A percentile compares a stretch with the other conserved stretches of the same genome.
Conservation (phyloP, 2,329 filamentous ascomycete genomes). For the Coleophoma cylindrospora region DNA sequence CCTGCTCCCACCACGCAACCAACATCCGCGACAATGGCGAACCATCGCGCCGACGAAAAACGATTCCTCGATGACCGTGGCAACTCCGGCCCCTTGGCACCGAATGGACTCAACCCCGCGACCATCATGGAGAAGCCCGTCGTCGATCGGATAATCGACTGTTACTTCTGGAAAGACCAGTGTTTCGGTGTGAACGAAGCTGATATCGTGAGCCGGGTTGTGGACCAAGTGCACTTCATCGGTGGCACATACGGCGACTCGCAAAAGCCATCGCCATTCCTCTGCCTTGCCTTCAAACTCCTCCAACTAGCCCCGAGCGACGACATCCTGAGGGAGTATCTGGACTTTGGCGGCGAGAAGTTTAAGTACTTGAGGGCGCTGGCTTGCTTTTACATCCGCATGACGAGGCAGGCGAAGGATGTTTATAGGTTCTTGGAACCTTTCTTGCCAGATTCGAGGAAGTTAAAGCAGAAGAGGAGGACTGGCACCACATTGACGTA, state of each 20-base stretch:
- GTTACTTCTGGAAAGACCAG: slow-evolving; percentile 98
- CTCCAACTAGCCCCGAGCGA: slow-evolving; percentile 80
- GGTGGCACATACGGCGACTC: slow-evolving; percentile 82
- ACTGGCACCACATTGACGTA: slow-evolving; percentile 71
- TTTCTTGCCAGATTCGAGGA: slow-evolving; percentile 74
- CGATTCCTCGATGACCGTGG: slow-evolving; percentile 88
- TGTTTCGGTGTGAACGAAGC: slow-evolving; percentile 91
- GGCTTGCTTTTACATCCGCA: slow-evolving; percentile 86
- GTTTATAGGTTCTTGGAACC: slow-evolving; percentile 80
- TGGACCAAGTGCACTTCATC: slow-evolving; percentile 74
- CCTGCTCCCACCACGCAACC: neutral
- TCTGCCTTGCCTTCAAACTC: slow-evolving; percentile 92
- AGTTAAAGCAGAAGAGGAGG: slow-evolving; percentile 72
- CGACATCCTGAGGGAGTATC: slow-evolving; percentile 74
- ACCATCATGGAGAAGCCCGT: slow-evolving; percentile 94
- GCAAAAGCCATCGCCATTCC: slow-evolving; percentile 86
- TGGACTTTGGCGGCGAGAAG: slow-evolving; percentile 67
- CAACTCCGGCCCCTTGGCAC: slow-evolving; percentile 68
- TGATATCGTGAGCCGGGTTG: slow-evolving; percentile 81
- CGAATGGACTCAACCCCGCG: slow-evolving; percentile 87
- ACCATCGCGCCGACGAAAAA: slow-evolving; percentile 73
- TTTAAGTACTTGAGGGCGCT: slow-evolving; percentile 88
- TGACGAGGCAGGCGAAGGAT: slow-evolving; percentile 78
- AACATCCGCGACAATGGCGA: slow-evolving; percentile 25
- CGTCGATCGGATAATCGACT: slow-evolving; percentile 90